Evolutionary conservation across 1,139 yeast species (phyloP), one percentile per base, ranked within the genome.

Genomic region (Pichia sp.): DNA sequence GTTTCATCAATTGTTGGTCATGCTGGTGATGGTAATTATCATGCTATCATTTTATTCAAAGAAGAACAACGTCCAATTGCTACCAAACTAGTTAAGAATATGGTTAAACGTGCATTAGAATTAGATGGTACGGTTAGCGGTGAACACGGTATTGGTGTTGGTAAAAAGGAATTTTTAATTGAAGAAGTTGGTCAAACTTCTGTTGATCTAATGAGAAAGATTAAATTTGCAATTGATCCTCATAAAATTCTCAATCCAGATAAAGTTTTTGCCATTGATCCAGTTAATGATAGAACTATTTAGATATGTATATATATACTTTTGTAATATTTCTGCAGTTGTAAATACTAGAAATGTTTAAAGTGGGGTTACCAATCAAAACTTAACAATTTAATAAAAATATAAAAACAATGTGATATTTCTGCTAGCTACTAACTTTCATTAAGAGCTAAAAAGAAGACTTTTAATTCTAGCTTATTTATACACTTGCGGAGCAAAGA

Each of bases 1-100:
- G 59, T 69, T 48, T 75, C 74, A 40, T 77, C 78, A 13, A 71
- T 74, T 43, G 78, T 76, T 50, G 95, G 81, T 2, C 96, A 85
- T 60, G 95, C 86, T 6, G 95, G 94, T 6, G 95, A 85, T 57
- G 94, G 95, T 40, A 87, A 87, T 57, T 85, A 85, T 69, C 96
- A 87, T 57, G 82, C 89, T 3, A 80, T 83, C 51, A 65, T 86
- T 30, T 70, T 82, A 44, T 85, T 80, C 61, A 52, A 51, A 27
- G 72, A 72, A 33, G 74, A 71, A 9, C 68, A 75, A 30, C 56
- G 65, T 25, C 58, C 65, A 3, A 60, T 59, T 31, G 82, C 80
- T 23, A 69, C 72, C 40, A 60, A 62, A 10, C 63, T 81, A 10
- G 93, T 83, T 4, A 74, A 75, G 40, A 71, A 75, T 43, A 80